Percentiles rank a stretch among this genome's conserved stretches.
Evolutionary conservation across 257 asterid species (phyloP).

Genomic region (Solanum virginianum): DNA sequence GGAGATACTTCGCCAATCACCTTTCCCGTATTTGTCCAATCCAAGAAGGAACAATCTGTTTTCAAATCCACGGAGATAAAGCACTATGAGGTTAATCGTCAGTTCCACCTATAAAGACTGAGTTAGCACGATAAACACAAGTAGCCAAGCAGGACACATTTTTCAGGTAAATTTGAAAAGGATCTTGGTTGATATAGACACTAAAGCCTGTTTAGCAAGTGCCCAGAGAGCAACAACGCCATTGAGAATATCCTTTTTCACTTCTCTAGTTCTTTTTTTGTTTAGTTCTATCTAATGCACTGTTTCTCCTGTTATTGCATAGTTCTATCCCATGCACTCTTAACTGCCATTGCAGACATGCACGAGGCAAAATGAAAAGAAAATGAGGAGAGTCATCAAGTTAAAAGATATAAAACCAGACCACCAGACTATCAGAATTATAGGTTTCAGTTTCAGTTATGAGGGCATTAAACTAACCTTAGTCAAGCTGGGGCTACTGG

Average conservation of each 20-base stretch:
- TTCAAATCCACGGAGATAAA: background rate
- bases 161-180: background rate
- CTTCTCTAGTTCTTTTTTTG: background rate
- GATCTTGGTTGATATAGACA: background rate
- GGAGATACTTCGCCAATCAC: slow-evolving; percentile 95
- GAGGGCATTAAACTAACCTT: background rate
- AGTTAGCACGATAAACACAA: background rate
- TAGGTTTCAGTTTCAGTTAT: background rate
- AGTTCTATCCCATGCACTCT: background rate
- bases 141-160: background rate
- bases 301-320: background rate
- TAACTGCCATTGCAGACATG: background rate
- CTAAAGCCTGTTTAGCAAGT: background rate
- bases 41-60: slow-evolving; percentile 82
- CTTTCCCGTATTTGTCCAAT: slow-evolving; percentile 81
- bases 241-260: background rate
- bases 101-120: background rate
- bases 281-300: background rate
- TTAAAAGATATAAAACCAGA: background rate
- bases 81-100: background rate
- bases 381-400: background rate
- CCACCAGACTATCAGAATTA: background rate
- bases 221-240: background rate
- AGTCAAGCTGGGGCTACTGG: background rate
- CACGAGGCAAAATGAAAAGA: background rate